phyloP scores from a whole-genome alignment of 1,139 yeast species.

The Suhomyces guaymorum region DNA sequence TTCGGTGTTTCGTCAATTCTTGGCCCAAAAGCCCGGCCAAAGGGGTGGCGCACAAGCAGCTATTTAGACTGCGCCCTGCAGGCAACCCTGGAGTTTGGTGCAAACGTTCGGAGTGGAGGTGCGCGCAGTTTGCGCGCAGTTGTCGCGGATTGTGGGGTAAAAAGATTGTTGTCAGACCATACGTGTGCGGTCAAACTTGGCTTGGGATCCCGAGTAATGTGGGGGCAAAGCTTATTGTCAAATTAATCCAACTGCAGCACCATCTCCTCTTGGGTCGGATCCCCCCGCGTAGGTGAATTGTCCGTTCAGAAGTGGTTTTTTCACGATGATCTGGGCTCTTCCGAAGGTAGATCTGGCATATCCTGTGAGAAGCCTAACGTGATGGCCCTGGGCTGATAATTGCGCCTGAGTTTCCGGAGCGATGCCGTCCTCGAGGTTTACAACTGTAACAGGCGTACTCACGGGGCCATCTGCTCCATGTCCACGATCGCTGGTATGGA shows the following conservation, averaged over 20 bases:
- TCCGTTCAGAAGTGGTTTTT: conserved; percentile 41
- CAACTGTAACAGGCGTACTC: conserved; percentile 56
- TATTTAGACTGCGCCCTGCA: too few relatives aligned
- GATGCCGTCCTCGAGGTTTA: conserved; percentile 69
- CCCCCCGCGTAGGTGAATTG: conserved; percentile 64
- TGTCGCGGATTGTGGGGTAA: not conserved
- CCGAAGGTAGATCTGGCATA: conserved; percentile 54
- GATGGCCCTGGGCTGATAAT: conserved; percentile 59
- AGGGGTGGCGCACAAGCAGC: too few relatives aligned
- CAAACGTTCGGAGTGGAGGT: too few relatives aligned
- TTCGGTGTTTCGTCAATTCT: too few relatives aligned
- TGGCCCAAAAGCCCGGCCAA: too few relatives aligned
- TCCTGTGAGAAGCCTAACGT: conserved; percentile 48
- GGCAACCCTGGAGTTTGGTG: not conserved
- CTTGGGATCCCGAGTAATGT: too few relatives aligned
- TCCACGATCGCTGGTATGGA: conserved; percentile 50
- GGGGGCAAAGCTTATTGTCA: too few relatives aligned
- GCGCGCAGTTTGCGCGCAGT: not conserved
- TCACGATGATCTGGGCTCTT: conserved; percentile 69
- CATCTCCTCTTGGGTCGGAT: conserved; percentile 79
- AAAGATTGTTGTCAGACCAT: too few relatives aligned
- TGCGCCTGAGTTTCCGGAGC: conserved; percentile 39
- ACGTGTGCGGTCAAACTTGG: too few relatives aligned
- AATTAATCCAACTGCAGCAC: conserved; percentile 66
- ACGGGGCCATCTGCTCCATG: conserved; percentile 70